Percentiles rank a stretch among this genome's conserved stretches.
phyloP scores from a whole-genome alignment of 2,329 filamentous ascomycete species.

The Mariannaea sp. region DNA sequence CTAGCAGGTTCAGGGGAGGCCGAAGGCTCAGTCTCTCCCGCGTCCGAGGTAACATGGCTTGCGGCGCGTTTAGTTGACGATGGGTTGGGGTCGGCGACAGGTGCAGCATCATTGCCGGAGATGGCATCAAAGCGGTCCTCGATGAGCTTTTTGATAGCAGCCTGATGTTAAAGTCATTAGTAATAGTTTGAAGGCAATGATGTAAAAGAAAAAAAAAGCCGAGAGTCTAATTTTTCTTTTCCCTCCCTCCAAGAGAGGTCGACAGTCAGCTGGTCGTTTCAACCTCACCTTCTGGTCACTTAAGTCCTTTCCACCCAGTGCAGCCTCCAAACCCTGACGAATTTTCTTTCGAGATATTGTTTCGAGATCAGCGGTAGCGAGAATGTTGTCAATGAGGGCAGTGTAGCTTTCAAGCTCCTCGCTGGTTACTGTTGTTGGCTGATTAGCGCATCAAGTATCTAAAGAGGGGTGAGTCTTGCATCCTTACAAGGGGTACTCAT shows the following conservation, averaged over 20 bases:
- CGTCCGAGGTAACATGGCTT: slow-evolving; percentile 44
- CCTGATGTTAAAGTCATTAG: slow-evolving; percentile 48
- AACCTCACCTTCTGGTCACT: slow-evolving; percentile 60
- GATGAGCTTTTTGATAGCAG: slow-evolving; percentile 72
- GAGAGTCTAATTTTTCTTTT: too few species aligned
- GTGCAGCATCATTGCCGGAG: slow-evolving; percentile 54
- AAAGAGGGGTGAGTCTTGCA: slow-evolving; percentile 9
- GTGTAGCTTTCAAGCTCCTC: slow-evolving; percentile 60
- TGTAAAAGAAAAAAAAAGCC: too few species aligned
- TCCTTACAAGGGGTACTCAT: slow-evolving; percentile 37
- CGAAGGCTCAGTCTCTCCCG: slow-evolving; percentile 54
- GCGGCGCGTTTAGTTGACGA: slow-evolving; percentile 43
- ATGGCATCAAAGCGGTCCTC: slow-evolving; percentile 75
- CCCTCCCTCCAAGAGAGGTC: too few species aligned
- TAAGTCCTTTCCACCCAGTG: slow-evolving; percentile 61
- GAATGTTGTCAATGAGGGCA: slow-evolving; percentile 63
- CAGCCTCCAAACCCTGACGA: slow-evolving; percentile 59
- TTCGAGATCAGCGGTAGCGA: slow-evolving; percentile 61
- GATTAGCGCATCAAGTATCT: slow-evolving; percentile 12
- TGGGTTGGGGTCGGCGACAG: slow-evolving; percentile 39
- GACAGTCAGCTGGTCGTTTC: background rate
- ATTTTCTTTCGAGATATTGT: slow-evolving; percentile 69
- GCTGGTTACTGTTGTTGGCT: slow-evolving; percentile 49
- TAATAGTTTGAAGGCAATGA: too few species aligned
- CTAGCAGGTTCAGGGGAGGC: slow-evolving; percentile 52